Base-by-base conservation (phyloP, 257 asterid species). In the Gardenia jasminoides region DNA sequence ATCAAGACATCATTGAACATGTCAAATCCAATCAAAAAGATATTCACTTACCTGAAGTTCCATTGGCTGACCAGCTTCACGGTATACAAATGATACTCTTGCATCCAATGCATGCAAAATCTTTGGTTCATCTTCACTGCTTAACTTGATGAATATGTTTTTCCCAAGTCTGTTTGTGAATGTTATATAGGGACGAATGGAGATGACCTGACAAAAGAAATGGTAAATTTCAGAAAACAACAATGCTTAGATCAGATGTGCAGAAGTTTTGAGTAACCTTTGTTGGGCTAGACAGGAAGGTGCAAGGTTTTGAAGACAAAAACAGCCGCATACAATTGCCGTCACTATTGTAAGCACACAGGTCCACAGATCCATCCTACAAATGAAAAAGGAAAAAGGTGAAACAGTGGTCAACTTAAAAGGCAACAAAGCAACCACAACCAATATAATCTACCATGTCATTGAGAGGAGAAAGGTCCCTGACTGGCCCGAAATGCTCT, bases 291-390 rank as follows among this genome's bases (percentile, higher is more conserved):
- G 99, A 90, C 79, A 89, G 98, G 87, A 92, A 90, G 54, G 97
- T 87, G 85, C 92, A 90, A 78, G 97, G 97, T 84, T 92, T 93
- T 80, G 97, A 85, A 78, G 98, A 92, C 65, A 95, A 83, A 86
- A 89, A 93, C 67, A 95, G 94, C 83, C 85, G 93, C 92, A 95
- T 84, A 81, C 92, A 89, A 81, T 90, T 88, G 47, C 96, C 94
- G 31, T 91, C 97, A 70, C 92, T 86, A 80, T 87, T 83, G 76
- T 91, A 87, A 81, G 98, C 97, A 72, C 84, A 83, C 80, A 95
- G 90, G 76, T 95, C 99, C 88, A 93, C 76, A 13, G 98, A 93
- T 76, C 99, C 99, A 90, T 95, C 99, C 99, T 95, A 83, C 72
- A 82, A 80, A 82, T 78, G 46, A 7, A 8, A 15, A 67, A 62